A percentile compares a stretch with the other conserved stretches of the same genome.
Evolutionary conservation across 768 basidiomycete genomes (phyloP).

Genomic region (Leccinum broughii): DNA sequence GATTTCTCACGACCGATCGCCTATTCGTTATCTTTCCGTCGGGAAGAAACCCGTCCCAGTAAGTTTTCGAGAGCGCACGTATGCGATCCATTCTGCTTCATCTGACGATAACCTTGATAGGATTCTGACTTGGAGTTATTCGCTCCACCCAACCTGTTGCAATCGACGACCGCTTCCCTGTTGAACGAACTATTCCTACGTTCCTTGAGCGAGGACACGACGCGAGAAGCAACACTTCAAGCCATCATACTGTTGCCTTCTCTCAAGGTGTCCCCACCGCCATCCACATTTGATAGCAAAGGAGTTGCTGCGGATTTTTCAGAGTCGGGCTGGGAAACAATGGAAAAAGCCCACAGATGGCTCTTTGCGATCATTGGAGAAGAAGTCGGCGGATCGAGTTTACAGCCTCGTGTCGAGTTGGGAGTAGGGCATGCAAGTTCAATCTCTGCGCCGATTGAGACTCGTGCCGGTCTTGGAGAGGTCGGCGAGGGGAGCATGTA

Average conservation of each 20-base stretch:
- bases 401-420: constrained; percentile 13
- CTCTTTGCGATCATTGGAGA: constrained; percentile 38
- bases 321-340: constrained; percentile 34
- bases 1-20: constrained; percentile 42
- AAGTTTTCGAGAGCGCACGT: neutral
- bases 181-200: constrained; percentile 31
- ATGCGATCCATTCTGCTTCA: neutral
- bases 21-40: constrained; percentile 53
- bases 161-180: constrained; percentile 55
- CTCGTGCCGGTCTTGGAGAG: constrained; percentile 22
- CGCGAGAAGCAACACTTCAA: neutral
- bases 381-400: constrained; percentile 8
- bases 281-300: constrained; percentile 38
- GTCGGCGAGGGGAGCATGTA: constrained; percentile 55
- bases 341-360: constrained; percentile 39
- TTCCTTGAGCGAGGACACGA: neutral
- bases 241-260: constrained; percentile 50
- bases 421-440: constrained; percentile 2
- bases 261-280: constrained; percentile 42
- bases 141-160: constrained; percentile 57
- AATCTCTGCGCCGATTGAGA: constrained; percentile 1
- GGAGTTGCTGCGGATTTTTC: constrained; percentile 25
- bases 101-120: constrained; percentile 25
- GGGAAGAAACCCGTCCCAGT: constrained; percentile 11
- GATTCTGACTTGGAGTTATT: constrained; percentile 40